Conservation (phyloP, 208 protist species). For the Trypanosoma scelopori region DNA sequence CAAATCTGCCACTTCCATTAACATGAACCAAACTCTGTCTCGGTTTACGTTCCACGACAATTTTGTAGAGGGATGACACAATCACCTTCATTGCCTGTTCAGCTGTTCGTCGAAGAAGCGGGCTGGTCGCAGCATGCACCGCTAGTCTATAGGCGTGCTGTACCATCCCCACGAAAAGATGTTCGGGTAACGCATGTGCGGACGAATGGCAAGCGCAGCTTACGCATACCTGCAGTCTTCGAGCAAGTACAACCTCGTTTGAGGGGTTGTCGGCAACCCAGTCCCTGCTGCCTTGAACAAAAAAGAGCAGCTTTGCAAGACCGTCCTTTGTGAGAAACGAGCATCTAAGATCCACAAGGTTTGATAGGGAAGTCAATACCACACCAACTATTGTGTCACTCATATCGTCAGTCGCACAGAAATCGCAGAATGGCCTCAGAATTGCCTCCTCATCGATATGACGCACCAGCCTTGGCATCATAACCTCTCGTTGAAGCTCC, state of each 20-base stretch:
- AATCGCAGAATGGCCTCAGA: slow-evolving; percentile 59
- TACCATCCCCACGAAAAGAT: slow-evolving; percentile 38
- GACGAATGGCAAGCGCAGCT: slow-evolving; percentile 48
- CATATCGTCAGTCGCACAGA: slow-evolving; percentile 58
- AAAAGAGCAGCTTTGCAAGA: slow-evolving; percentile 48
- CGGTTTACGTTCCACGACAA: slow-evolving; percentile 20
- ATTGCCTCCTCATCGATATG: slow-evolving; percentile 50
- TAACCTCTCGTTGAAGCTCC: slow-evolving; percentile 23
- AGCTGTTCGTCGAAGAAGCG: slow-evolving; percentile 50
- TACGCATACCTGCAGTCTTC: slow-evolving; percentile 42
- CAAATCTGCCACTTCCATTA: background rate
- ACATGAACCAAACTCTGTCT: background rate
- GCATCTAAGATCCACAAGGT: slow-evolving; percentile 64
- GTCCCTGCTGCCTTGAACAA: slow-evolving; percentile 29
- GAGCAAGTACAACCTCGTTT: slow-evolving; percentile 71
- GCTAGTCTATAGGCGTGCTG: slow-evolving; percentile 39
- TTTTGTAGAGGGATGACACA: slow-evolving; percentile 51
- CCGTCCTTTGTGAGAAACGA: slow-evolving; percentile 58
- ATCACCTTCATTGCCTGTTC: slow-evolving; percentile 57
- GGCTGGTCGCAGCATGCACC: slow-evolving; percentile 28
- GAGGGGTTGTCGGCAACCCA: slow-evolving; percentile 44
- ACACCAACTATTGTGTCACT: slow-evolving; percentile 67
- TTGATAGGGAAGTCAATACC: slow-evolving; percentile 62
- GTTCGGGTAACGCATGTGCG: slow-evolving; percentile 38
- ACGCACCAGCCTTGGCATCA: slow-evolving; percentile 16